These are phyloP conservation scores for Cucurbita ficifolia DNA, from an alignment of 306 rosid genomes.

Conservation along the genomic window DNA sequence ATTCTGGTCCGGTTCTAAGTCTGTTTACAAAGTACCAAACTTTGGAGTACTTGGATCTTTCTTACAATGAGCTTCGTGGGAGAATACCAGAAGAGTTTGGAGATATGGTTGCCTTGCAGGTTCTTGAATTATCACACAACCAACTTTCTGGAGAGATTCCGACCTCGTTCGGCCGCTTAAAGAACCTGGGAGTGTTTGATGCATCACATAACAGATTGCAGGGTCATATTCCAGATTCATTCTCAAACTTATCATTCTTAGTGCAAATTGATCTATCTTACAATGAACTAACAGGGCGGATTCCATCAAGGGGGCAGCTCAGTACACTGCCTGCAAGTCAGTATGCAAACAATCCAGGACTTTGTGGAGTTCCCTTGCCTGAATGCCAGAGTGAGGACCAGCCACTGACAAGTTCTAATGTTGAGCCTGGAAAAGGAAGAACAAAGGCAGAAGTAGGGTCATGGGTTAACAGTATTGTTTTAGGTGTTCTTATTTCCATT, in stretches of 20 bases:
- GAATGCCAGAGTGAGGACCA: conserved; percentile 46
- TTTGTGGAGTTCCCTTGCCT: conserved; percentile 85
- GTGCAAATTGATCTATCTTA: conserved; percentile 85
- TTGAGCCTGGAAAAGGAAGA: conserved; percentile 21
- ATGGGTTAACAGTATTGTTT: conserved; percentile 72
- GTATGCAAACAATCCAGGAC: conserved; percentile 86
- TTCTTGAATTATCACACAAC: conserved; percentile 81
- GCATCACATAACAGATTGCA: conserved; percentile 83
- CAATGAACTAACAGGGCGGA: conserved; percentile 80
- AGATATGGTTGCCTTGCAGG: conserved; percentile 87
- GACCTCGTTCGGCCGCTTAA: conserved; percentile 61
- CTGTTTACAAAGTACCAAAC: conserved; percentile 82
- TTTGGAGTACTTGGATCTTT: conserved; percentile 85
- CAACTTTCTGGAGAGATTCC: conserved; percentile 94
- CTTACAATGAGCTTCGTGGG: conserved; percentile 80
- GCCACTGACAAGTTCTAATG: conserved; percentile 22
- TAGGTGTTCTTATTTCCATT: conserved; percentile 72
- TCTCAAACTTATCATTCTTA: conserved; percentile 77
- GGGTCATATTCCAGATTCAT: conserved; percentile 88
- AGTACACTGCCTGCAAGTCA: conserved; percentile 88
- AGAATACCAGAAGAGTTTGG: conserved; percentile 84
- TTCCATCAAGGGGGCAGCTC: conserved; percentile 80
- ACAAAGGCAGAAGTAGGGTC: conserved; percentile 37
- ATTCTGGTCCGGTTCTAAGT: conserved; percentile 84
- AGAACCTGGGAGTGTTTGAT: conserved; percentile 79